phyloP scores from a whole-genome alignment of 495 filamentous ascomycete species.

The Penicillium arizonense region DNA sequence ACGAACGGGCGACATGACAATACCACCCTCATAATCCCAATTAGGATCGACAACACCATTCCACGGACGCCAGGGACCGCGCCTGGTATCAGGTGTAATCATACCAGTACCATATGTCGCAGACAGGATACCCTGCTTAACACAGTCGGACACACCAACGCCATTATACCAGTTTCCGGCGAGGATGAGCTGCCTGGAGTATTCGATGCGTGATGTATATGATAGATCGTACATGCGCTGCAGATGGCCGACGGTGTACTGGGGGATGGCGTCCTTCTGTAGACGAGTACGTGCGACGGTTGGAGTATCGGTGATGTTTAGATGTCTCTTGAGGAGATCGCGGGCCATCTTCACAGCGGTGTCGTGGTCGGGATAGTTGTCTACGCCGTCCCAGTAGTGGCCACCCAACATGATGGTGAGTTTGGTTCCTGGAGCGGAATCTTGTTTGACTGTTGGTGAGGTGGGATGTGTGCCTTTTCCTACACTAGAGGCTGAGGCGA shows the following conservation, averaged over 20 bases:
- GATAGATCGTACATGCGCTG: slow-evolving; percentile 59
- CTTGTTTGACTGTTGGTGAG: slow-evolving; percentile 37
- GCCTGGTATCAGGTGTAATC: slow-evolving; percentile 21
- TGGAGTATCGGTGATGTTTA: slow-evolving; percentile 63
- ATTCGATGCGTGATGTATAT: slow-evolving; percentile 52
- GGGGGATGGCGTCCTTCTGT: slow-evolving; percentile 81
- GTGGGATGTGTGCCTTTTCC: slow-evolving; percentile 1
- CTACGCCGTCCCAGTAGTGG: slow-evolving; percentile 77
- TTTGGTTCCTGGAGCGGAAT: slow-evolving; percentile 68
- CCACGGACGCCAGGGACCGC: slow-evolving; percentile 21
- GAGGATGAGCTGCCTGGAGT: slow-evolving; percentile 63
- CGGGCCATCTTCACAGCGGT: slow-evolving; percentile 67
- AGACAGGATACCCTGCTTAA: slow-evolving; percentile 44
- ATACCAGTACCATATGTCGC: slow-evolving; percentile 32
- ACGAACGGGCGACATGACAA: slow-evolving; percentile 30
- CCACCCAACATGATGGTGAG: slow-evolving; percentile 95
- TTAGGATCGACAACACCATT: slow-evolving; percentile 10
- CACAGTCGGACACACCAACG: slow-evolving; percentile 65
- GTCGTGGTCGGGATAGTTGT: slow-evolving; percentile 55
- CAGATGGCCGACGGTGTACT: slow-evolving; percentile 79
- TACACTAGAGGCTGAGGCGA: slow-evolving; percentile 68
- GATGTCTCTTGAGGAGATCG: slow-evolving; percentile 65
- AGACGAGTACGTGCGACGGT: slow-evolving; percentile 56
- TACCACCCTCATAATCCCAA: slow-evolving; percentile 38
- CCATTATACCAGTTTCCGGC: slow-evolving; percentile 75